Evolutionary conservation across 2,329 filamentous ascomycete species (phyloP).

Genomic region (Aspergillus intermedius): DNA sequence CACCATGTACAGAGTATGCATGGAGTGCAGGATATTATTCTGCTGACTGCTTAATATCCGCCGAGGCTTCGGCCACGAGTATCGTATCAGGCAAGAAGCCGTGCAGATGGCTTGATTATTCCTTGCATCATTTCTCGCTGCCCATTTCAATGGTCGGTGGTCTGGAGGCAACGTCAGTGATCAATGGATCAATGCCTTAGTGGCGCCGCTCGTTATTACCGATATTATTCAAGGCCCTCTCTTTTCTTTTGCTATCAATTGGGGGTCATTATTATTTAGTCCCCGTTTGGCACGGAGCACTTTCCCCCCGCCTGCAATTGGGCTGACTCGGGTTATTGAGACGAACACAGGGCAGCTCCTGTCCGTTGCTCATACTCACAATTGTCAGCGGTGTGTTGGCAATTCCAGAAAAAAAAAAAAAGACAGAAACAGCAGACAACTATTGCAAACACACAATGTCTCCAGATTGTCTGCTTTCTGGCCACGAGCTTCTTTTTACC

Average conservation of each 20-base stretch:
- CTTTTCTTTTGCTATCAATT: not conserved
- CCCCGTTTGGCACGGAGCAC: not conserved
- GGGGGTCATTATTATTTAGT: slow-evolving; percentile 2
- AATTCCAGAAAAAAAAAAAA: slow-evolving; percentile 4
- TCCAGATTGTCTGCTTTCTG: slow-evolving; percentile 16
- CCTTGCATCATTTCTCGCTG: not conserved
- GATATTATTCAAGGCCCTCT: not conserved
- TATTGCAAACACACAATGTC: slow-evolving; percentile 29
- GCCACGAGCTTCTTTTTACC: slow-evolving; percentile 14
- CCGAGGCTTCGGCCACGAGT: slow-evolving; percentile 3
- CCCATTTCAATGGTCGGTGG: slow-evolving; percentile 1
- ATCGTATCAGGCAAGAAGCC: slow-evolving; percentile 12
- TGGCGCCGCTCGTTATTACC: not conserved
- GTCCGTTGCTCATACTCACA: not conserved
- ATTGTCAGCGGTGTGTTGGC: slow-evolving; percentile 18
- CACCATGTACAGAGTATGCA: not conserved
- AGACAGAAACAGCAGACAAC: slow-evolving; percentile 13
- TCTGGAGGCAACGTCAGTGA: not conserved
- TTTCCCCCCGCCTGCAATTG: not conserved
- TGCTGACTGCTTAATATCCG: not conserved
- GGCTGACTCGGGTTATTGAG: not conserved
- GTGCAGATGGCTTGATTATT: slow-evolving; percentile 5
- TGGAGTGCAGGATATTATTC: not conserved
- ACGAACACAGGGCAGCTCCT: not conserved
- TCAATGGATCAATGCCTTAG: not conserved